phyloP scores from a whole-genome alignment of 2,329 filamentous ascomycete genomes.

The Aspergillus pseudoviridinutans region DNA sequence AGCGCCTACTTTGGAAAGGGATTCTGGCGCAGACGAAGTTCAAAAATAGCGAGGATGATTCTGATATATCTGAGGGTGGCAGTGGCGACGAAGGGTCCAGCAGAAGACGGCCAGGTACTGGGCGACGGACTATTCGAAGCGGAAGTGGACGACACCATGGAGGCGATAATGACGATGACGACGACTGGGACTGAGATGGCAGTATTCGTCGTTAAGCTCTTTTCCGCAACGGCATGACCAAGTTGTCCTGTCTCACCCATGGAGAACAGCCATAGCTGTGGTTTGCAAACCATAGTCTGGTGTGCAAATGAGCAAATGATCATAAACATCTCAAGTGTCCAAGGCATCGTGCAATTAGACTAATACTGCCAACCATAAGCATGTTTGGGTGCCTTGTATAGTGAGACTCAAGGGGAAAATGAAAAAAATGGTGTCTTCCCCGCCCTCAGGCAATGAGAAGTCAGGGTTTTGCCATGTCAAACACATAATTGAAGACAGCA shows the following conservation, averaged over 20 bases:
- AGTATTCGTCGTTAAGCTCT: neutral
- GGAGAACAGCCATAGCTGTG: neutral
- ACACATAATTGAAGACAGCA: neutral
- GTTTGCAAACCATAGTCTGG: neutral
- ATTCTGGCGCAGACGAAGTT: conserved; percentile 37
- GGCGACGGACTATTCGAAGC: conserved; percentile 26
- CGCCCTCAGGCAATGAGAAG: neutral
- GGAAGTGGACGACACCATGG: conserved; percentile 24
- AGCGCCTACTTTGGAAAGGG: conserved; percentile 36
- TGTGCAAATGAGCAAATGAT: neutral
- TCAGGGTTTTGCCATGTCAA: neutral
- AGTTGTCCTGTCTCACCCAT: neutral
- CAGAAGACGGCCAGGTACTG: conserved; percentile 7
- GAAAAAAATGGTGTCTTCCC: neutral
- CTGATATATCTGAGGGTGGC: conserved; percentile 21
- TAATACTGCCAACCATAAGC: neutral
- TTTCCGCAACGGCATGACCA: neutral
- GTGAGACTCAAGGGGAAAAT: neutral
- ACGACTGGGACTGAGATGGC: conserved; percentile 44
- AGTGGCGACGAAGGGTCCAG: conserved; percentile 20
- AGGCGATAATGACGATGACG: conserved; percentile 34
- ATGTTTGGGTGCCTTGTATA: neutral
- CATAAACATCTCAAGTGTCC: neutral
- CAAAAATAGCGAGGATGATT: conserved; percentile 21
- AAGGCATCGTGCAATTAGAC: neutral